A percentile compares a stretch with the other conserved stretches of the same genome.
phyloP scores from a whole-genome alignment of 73 alveolate genomes.

The Paramecium primaurelia region DNA sequence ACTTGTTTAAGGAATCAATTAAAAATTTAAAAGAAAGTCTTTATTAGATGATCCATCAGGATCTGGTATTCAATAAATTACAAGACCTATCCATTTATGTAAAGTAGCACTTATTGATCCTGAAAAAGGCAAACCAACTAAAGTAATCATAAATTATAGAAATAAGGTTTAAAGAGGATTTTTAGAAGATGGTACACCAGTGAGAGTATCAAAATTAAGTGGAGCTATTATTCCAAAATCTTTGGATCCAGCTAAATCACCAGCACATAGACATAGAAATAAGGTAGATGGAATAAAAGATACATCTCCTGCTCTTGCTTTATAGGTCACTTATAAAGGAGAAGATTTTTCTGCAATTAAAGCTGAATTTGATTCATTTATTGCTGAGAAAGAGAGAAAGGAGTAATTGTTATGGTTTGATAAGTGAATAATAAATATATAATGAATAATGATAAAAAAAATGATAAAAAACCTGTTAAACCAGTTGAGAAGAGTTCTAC shows the following conservation, averaged over 20 bases:
- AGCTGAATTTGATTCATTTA: slow-evolving; percentile 77
- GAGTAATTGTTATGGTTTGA: slow-evolving; percentile 74
- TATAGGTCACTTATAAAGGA: slow-evolving; percentile 80
- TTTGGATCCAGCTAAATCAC: slow-evolving; percentile 63
- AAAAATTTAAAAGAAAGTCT: slow-evolving; percentile 50
- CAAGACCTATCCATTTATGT: slow-evolving; percentile 80
- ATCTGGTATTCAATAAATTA: neutral
- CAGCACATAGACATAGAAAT: slow-evolving; percentile 69
- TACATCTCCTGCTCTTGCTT: slow-evolving; percentile 76
- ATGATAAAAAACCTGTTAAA: neutral
- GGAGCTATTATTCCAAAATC: slow-evolving; percentile 84
- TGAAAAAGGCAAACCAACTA: slow-evolving; percentile 75
- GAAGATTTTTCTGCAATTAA: slow-evolving; percentile 78
- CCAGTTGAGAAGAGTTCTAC: slow-evolving; percentile 32
- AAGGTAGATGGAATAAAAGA: slow-evolving; percentile 74
- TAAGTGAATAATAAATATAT: slow-evolving; percentile 35
- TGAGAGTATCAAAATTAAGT: slow-evolving; percentile 75
- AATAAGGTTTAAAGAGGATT: slow-evolving; percentile 57
- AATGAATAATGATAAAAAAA: neutral
- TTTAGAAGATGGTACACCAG: slow-evolving; percentile 78
- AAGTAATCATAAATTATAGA: neutral
- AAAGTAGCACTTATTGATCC: slow-evolving; percentile 87
- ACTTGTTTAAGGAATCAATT: slow-evolving; percentile 77
- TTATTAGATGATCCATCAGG: slow-evolving; percentile 6
- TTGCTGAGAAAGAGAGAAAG: slow-evolving; percentile 73